Evolutionary conservation across 441 rosid genomes (phyloP).

Genomic region (Pelargonium australe): DNA sequence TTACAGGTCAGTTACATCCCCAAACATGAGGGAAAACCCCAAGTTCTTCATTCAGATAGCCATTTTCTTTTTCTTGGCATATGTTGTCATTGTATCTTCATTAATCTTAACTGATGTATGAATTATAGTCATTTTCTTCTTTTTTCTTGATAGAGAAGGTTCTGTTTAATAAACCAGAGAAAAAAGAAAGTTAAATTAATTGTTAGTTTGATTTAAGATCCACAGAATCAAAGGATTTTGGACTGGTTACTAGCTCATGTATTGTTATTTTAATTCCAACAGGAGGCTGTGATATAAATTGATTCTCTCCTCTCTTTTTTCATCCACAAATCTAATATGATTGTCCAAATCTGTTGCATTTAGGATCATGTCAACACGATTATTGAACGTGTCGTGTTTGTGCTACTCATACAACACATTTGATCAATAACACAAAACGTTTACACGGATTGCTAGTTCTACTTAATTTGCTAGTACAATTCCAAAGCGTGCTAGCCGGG

Average conservation of each 20-base stretch:
- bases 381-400: too few species aligned
- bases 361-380: too few species aligned
- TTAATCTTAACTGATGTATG: conserved; percentile 72
- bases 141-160: neutral
- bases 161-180: neutral
- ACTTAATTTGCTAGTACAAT: too few species aligned
- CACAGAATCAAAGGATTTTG: neutral
- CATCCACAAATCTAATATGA: too few species aligned
- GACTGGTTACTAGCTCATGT: neutral
- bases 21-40: conserved; percentile 99
- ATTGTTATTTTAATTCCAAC: neutral
- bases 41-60: conserved; percentile 81
- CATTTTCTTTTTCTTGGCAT: conserved; percentile 81
- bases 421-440: too few species aligned
- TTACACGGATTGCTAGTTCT: too few species aligned
- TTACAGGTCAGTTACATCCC: conserved; percentile 89
- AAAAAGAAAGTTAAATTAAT: neutral
- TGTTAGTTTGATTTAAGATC: neutral
- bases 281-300: neutral
- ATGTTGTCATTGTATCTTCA: conserved; percentile 88
- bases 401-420: too few species aligned
- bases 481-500: too few species aligned
- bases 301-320: too few species aligned
- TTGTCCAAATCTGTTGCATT: too few species aligned
- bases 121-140: neutral